Conservation (phyloP, 345 rosid genomes). For the Moricandia arvensis region DNA sequence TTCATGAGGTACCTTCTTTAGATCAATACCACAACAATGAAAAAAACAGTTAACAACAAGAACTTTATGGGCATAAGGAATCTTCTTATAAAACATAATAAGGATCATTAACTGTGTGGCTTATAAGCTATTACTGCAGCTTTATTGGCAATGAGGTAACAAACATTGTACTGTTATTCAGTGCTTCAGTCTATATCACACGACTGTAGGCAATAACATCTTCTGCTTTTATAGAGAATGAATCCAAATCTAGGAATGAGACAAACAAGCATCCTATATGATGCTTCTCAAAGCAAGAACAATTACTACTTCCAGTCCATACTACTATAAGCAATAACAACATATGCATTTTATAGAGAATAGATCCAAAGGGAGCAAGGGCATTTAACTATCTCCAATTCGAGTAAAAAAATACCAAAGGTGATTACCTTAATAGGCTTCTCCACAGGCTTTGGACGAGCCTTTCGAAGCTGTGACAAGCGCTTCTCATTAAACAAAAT, state of each 20-base stretch:
- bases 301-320: not conserved
- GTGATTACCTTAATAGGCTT: constrained; percentile 38
- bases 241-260: not conserved
- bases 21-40: constrained; percentile 26
- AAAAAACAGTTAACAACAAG: constrained; percentile 10
- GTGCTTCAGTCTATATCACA: too few species aligned
- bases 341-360: not conserved
- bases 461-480: constrained; percentile 35
- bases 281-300: not conserved
- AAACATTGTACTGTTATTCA: not conserved
- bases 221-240: not conserved
- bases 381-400: not conserved
- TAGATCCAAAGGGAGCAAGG: not conserved
- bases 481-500: constrained; percentile 57
- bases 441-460: constrained; percentile 52
- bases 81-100: not conserved
- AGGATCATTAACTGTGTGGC: not conserved
- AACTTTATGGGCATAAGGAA: not conserved
- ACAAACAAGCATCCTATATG: not conserved
- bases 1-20: constrained; percentile 58
- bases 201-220: not conserved
- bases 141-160: constrained; percentile 1
- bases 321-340: not conserved
- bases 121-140: not conserved
- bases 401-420: not conserved